phyloP scores from a whole-genome alignment of 108 stramenopile species.

The Mediolabrus comicus region DNA sequence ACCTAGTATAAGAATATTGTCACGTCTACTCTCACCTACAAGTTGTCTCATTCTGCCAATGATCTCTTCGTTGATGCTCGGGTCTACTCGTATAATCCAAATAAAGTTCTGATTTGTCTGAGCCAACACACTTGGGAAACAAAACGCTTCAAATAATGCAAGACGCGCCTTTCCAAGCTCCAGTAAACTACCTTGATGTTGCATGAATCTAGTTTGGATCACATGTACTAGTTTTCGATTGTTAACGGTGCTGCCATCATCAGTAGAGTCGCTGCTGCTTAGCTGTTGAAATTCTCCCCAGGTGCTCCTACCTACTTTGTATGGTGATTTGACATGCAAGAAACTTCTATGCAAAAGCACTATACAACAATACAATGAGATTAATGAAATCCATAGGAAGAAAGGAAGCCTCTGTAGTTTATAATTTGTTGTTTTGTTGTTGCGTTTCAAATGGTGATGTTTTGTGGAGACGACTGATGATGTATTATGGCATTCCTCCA shows the following conservation, averaged over 20 bases:
- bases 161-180: constrained; percentile 55
- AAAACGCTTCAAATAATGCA: constrained; percentile 58
- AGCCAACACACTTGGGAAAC: constrained; percentile 49
- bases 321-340: background rate
- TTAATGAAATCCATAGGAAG: background rate
- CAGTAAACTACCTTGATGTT: constrained; percentile 50
- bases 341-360: background rate
- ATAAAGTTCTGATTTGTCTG: constrained; percentile 52
- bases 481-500: too few species aligned
- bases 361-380: background rate
- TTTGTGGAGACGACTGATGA: background rate
- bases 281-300: too few species aligned
- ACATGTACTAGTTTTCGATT: constrained; percentile 39
- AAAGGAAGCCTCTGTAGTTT: background rate
- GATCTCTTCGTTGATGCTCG: constrained; percentile 39
- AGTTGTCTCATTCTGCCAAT: constrained; percentile 28
- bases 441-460: background rate
- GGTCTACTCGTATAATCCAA: constrained; percentile 64
- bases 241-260: too few species aligned
- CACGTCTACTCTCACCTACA: constrained; percentile 16
- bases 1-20: constrained; percentile 50
- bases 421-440: too few species aligned
- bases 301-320: background rate
- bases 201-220: constrained; percentile 67
- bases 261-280: background rate